A percentile compares a stretch with the other conserved stretches of the same genome.
phyloP scores from a whole-genome alignment of 2,329 filamentous ascomycete species.

The Dendrostoma leiphaemia region DNA sequence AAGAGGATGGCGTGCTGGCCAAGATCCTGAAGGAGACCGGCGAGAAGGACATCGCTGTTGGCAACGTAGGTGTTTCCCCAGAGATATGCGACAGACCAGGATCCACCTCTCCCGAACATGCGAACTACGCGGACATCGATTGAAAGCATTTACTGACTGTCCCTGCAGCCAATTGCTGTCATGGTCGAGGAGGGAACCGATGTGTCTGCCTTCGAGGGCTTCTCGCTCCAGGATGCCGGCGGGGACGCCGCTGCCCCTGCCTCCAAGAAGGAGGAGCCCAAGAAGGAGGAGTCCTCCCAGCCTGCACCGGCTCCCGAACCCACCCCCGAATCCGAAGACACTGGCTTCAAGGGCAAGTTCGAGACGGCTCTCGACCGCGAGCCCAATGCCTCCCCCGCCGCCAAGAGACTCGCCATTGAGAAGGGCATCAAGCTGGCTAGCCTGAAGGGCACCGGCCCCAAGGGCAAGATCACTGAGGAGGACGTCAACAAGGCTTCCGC shows the following conservation, averaged over 20 bases:
- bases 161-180: conserved; percentile 82
- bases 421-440: conserved; percentile 73
- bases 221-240: conserved; percentile 86
- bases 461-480: conserved; percentile 84
- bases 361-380: conserved; percentile 83
- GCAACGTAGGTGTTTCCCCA: conserved; percentile 69
- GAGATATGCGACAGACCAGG: conserved; percentile 1
- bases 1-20: conserved; percentile 93
- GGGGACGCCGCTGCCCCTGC: conserved; percentile 67
- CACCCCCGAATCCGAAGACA: conserved; percentile 59
- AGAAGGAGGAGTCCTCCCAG: conserved; percentile 58
- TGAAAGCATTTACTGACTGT: conserved; percentile 6
- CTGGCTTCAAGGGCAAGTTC: conserved; percentile 72
- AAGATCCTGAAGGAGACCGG: conserved; percentile 92
- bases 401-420: conserved; percentile 80
- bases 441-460: conserved; percentile 84
- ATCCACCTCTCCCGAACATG: background rate
- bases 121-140: background rate
- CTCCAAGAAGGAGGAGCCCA: conserved; percentile 63
- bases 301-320: conserved; percentile 54
- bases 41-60: conserved; percentile 90
- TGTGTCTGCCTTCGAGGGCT: conserved; percentile 82
- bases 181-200: conserved; percentile 91
- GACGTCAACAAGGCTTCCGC: conserved; percentile 84
- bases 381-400: conserved; percentile 68